Base-by-base conservation (phyloP, 2,329 filamentous ascomycete species). In the Fusarium domesticum region DNA sequence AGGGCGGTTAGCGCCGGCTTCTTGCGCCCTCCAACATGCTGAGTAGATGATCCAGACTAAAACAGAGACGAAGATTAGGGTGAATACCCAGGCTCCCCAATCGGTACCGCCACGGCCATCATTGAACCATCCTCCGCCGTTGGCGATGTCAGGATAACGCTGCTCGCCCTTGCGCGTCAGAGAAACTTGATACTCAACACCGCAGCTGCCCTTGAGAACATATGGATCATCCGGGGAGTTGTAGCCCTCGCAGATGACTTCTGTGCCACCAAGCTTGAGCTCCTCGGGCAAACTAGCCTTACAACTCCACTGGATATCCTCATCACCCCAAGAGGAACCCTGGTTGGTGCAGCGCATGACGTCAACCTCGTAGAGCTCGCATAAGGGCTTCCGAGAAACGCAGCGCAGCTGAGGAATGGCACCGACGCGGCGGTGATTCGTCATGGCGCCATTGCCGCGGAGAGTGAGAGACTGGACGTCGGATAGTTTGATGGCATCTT, bases 181-280 rank as follows among this genome's bases (percentile, higher is more conserved):
- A 1, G 86, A 66, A 6, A 97, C 69, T 12, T 85, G 77, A 67
- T 97, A 97, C 69, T 96, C 89, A 18, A 96, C 91, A 12, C 87
- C 93, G 68, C 92, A 97, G 65, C 87, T 93, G 17, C 93, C 93
- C 60, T 87, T 90, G 42, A 97, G 71, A n/a, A 97, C 79, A 65
- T 89, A 95, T 0, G 82, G 81, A 64, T 97, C 93, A 36, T 92
- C 81, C 1, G 84, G 69, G 12, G 72, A 75, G 45, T 79, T 73
- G 69, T 96, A 97, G 10, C 93, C 92, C 63, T 98, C 92, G 67
- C 93, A 98, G 10, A 90, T 74, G 43, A 97, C 92, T 50, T 97
- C 91, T 10, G 92, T 96, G 49, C 80, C 78, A 45, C 89, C 91
- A 19, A 97, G 80, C 67, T 78, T 79, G 51, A 85, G 74, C 59